Conservation (phyloP, 73 alveolate genomes). For the Tetrahymena thermophila region DNA sequence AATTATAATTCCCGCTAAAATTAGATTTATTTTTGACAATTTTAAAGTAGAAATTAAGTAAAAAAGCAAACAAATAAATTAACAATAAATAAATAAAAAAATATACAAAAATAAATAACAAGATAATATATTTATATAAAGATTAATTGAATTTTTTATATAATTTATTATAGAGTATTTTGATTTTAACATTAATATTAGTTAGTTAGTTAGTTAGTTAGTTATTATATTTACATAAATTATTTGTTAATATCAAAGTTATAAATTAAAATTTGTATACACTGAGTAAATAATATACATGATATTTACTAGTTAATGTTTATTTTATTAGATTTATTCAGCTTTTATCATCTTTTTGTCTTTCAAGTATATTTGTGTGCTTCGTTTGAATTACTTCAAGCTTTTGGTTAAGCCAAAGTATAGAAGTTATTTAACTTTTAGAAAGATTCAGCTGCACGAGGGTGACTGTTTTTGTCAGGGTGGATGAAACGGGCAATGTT, state of each 20-base stretch:
- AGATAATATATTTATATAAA: no score
- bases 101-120: no score
- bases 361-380: neutral
- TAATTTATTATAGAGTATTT: neutral
- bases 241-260: no score
- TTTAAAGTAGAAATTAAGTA: neutral
- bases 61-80: no score
- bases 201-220: no score
- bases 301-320: neutral
- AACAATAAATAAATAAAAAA: no score
- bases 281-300: neutral
- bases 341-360: neutral
- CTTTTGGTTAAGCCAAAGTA: neutral
- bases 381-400: neutral
- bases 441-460: slow-evolving; percentile 2
- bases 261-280: no score
- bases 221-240: neutral
- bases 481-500: neutral
- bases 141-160: no score
- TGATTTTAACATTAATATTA: no score
- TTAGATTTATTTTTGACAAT: no score
- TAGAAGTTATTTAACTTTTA: neutral
- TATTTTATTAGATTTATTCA: neutral
- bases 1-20: neutral
- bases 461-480: neutral